Conservation (phyloP, 164 flowering plant genomes). For the Tetrastigma voinierianum region DNA sequence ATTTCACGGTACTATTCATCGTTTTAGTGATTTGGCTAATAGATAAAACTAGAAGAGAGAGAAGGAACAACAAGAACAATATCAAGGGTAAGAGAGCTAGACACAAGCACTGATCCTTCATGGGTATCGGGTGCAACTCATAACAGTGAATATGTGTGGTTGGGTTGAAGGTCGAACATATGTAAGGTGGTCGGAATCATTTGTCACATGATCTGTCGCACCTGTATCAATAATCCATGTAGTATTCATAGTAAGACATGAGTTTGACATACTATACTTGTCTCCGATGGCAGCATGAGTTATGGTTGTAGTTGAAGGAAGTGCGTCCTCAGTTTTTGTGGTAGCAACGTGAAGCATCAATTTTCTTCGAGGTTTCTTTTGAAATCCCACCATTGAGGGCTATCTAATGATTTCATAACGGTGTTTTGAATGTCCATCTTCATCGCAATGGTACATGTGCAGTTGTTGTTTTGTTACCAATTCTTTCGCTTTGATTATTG, state of each 20-base stretch:
- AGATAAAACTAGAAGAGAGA: conserved; percentile 1
- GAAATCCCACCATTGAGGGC: conserved; percentile 19
- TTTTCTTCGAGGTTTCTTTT: conserved; percentile 9
- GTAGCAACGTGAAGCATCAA: not conserved
- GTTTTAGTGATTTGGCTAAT: conserved; percentile 1
- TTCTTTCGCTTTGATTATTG: too few species aligned
- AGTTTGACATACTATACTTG: not conserved
- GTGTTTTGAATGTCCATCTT: too few species aligned
- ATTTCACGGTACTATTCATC: conserved; percentile 3
- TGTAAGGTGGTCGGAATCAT: not conserved
- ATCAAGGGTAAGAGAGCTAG: not conserved
- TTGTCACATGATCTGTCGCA: conserved; percentile 11
- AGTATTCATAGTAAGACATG: conserved; percentile 3
- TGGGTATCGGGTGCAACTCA: not conserved
- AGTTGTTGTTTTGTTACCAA: too few species aligned
- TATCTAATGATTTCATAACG: conserved; percentile 17
- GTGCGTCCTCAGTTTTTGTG: not conserved
- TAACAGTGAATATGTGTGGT: conserved; percentile 1
- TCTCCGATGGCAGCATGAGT: not conserved
- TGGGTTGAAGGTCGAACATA: not conserved
- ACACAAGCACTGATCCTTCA: too few species aligned
- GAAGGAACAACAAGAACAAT: not conserved
- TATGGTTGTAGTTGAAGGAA: not conserved
- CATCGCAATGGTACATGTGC: too few species aligned
- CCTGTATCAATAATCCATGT: conserved; percentile 11